Base-by-base conservation (phyloP, 345 rosid species). In the Camelina laxa region DNA sequence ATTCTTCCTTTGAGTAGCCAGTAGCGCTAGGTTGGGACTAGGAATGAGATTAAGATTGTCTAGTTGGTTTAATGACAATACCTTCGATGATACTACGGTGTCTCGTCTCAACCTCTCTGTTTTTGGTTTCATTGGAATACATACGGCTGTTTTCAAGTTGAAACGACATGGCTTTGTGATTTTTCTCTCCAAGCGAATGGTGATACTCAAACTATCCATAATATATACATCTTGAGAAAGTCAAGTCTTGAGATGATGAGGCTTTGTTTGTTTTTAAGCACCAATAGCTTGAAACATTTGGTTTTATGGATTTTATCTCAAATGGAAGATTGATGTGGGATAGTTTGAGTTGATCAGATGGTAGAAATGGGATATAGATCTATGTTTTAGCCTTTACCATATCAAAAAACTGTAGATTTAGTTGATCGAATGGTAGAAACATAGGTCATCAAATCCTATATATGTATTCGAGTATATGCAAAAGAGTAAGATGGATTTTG, bases 161-260 rank as follows among this genome's bases (percentile, higher is more conserved):
- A 47, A 27, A 19, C 24, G 0, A 11, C 56, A 30, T 45, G 56
- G 4, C 30, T 45, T 64, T 27, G 69, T 64, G 69, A 64, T 64
- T 64, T 47, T 64, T 64, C 68, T 64, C 55, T 30, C 9, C 56
- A 64, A 64, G 69, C 41, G 56, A 64, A 64, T 47, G 42, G 27
- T 47, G 55, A 64, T 64, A 45, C 42, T 45, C 11, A 47, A 64
- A 64, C 16, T 42, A 62, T 9, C 4, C 15, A 5, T 22, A 21
- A 6, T 22, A n/a, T 41, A 41, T 41, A 13, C 13, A 41, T 38
- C 0, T 13, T 13, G 45, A 12, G 15, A 39, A 39, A 39, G 15
- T 12, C 44, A 12, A 9, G 15, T 39, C 4, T 39, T 12, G 44
- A 39, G 59, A 54, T 54, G 59, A 5, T 54, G 59, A 22, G 12